These are phyloP conservation scores for Gnaphalium uliginosum DNA, from an alignment of 129 eudicot species.

Conservation along the genomic window DNA sequence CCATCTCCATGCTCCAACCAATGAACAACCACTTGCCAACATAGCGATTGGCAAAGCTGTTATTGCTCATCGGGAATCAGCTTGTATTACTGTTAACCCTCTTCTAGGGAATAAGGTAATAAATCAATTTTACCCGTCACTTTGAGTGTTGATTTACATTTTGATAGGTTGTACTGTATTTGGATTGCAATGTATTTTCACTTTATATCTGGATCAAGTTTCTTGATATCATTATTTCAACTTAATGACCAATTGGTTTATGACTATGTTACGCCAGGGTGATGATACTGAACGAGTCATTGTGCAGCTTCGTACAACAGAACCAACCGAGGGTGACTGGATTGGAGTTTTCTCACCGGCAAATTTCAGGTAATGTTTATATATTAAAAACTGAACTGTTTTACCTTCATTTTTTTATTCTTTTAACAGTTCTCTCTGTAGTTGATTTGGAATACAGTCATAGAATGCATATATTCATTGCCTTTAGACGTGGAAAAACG, in stretches of 20 bases:
- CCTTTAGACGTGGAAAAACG: background rate
- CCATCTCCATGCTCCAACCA: slow-evolving; percentile 16
- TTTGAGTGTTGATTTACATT: slow-evolving; percentile 13
- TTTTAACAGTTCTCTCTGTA: background rate
- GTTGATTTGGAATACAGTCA: background rate
- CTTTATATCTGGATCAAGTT: background rate
- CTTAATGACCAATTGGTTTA: slow-evolving; percentile 9
- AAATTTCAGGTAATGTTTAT: slow-evolving; percentile 50
- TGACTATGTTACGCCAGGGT: slow-evolving; percentile 44
- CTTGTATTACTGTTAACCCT: slow-evolving; percentile 54
- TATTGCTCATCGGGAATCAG: slow-evolving; percentile 38
- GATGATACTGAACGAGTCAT: slow-evolving; percentile 58
- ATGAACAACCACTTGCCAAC: slow-evolving; percentile 69
- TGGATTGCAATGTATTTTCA: background rate
- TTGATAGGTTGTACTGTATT: background rate
- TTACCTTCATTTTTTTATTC: background rate
- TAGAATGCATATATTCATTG: background rate
- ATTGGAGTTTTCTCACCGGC: slow-evolving; percentile 86
- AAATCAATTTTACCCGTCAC: background rate
- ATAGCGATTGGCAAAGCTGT: slow-evolving; percentile 55
- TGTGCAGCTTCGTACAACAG: slow-evolving; percentile 42
- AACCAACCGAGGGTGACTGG: slow-evolving; percentile 70
- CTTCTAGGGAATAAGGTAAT: slow-evolving; percentile 59
- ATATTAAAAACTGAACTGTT: background rate
- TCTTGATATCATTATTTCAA: background rate